Evolutionary conservation across 768 basidiomycete species (phyloP).

Genomic region (Suillus discolor): DNA sequence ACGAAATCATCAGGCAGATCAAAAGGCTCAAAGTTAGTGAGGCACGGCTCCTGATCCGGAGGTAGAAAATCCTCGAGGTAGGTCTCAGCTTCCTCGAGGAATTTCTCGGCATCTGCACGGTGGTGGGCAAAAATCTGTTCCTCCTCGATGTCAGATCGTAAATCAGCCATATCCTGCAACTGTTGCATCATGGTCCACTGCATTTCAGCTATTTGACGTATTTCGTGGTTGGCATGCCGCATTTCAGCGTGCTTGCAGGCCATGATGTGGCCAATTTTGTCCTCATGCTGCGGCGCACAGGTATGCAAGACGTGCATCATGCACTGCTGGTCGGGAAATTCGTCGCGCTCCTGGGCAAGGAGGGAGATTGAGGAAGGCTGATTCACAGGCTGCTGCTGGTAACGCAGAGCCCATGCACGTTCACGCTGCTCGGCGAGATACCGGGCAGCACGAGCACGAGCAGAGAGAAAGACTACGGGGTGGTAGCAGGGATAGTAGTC

Average conservation of each 20-base stretch:
- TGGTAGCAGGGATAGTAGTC: not conserved
- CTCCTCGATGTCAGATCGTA: not conserved
- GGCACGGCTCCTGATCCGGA: not conserved
- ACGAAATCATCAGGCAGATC: not conserved
- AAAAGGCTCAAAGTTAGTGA: not conserved
- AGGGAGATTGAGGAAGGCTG: conserved; percentile 6
- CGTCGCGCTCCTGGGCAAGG: conserved; percentile 4
- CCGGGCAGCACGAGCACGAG: conserved; percentile 25
- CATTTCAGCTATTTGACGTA: no score
- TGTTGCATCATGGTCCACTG: not conserved
- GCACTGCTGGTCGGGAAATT: not conserved
- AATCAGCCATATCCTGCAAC: not conserved
- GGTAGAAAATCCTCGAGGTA: not conserved
- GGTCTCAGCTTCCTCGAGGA: not conserved
- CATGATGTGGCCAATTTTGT: not conserved
- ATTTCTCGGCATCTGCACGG: not conserved
- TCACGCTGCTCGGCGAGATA: conserved; percentile 17
- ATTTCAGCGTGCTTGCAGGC: not conserved
- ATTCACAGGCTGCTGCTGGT: not conserved
- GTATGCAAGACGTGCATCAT: not conserved
- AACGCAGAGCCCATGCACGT: not conserved
- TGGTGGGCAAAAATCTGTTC: not conserved
- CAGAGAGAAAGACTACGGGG: not conserved
- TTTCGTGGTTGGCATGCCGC: no score
- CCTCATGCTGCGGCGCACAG: not conserved